These are phyloP conservation scores for Plasmodium fragile DNA, from an alignment of 169 alveolate species.

Conservation along the genomic window DNA sequence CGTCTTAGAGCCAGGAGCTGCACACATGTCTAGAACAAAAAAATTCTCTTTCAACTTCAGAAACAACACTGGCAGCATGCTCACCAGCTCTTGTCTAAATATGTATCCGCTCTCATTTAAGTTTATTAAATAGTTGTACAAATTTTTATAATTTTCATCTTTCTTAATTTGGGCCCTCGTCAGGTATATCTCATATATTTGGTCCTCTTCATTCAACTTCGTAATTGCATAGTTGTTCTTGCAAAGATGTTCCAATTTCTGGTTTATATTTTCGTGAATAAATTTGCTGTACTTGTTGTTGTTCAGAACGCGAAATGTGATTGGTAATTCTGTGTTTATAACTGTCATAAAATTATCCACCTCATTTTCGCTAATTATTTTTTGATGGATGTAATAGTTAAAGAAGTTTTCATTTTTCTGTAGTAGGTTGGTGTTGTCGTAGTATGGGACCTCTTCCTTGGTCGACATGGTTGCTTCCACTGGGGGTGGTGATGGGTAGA, in stretches of 20 bases:
- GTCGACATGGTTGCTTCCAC: conserved; percentile 77
- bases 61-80: conserved; percentile 97
- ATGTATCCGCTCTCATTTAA: conserved; percentile 94
- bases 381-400: conserved; percentile 79
- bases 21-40: conserved; percentile 95
- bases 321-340: conserved; percentile 78
- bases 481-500: conserved; percentile 66
- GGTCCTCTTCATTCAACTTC: conserved; percentile 69
- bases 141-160: conserved; percentile 75
- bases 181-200: conserved; percentile 68
- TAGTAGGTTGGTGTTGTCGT: conserved; percentile 20
- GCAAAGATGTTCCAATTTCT: conserved; percentile 45
- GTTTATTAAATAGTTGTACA: conserved; percentile 84
- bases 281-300: conserved; percentile 58
- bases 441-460: conserved; percentile 43
- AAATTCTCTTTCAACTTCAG: conserved; percentile 91
- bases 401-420: conserved; percentile 79
- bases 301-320: conserved; percentile 79
- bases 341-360: conserved; percentile 78
- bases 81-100: conserved; percentile 95
- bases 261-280: conserved; percentile 56
- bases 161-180: conserved; percentile 80
- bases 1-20: conserved; percentile 97
- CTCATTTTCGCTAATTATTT: conserved; percentile 78
- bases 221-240: conserved; percentile 43